Evolutionary conservation across 164 flowering plant genomes (phyloP).

Genomic region (Umbellularia californica): DNA sequence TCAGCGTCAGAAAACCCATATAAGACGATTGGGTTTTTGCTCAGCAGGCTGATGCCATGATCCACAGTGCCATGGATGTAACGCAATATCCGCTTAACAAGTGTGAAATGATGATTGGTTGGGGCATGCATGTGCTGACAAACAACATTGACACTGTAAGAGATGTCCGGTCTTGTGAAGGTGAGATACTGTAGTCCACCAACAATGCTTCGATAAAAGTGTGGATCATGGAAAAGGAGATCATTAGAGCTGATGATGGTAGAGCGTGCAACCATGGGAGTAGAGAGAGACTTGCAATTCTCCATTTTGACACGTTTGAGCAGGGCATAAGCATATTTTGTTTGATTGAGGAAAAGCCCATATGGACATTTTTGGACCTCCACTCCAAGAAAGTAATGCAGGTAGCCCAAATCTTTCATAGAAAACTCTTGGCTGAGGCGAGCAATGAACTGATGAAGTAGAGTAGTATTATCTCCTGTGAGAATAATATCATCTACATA

Average conservation of each 20-base stretch:
- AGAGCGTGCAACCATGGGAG: not conserved
- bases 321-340: not conserved
- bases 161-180: not conserved
- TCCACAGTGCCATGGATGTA: not conserved
- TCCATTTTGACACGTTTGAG: not conserved
- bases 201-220: not conserved
- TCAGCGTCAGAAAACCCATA: slow-evolving; percentile 2
- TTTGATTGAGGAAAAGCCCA: not conserved
- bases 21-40: not conserved
- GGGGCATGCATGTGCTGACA: not conserved
- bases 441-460: no score
- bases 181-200: not conserved
- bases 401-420: not conserved
- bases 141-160: not conserved
- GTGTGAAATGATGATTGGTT: not conserved
- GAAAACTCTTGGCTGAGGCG: not conserved
- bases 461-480: no score
- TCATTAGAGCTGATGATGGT: not conserved
- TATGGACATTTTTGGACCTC: not conserved
- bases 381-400: not conserved
- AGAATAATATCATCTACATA: no score
- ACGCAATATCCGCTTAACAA: not conserved
- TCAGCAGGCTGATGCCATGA: not conserved
- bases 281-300: not conserved
- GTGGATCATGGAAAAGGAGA: not conserved